Percentiles rank a stretch among this genome's conserved stretches.
Conservation (phyloP, 768 basidiomycete species). For the Paxillus rubicundulus region DNA sequence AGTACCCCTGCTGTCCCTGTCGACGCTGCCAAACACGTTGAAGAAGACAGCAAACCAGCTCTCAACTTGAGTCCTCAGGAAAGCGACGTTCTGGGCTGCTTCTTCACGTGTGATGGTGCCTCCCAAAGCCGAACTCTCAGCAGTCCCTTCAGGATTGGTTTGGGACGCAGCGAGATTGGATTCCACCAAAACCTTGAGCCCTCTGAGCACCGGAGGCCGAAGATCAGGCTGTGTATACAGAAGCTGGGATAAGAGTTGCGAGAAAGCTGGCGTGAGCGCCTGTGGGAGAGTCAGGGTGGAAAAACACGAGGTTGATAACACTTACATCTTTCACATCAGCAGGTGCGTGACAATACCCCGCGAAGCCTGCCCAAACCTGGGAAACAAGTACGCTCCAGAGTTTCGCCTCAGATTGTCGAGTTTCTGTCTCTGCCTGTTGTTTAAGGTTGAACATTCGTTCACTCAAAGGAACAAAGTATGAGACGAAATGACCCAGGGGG, state of each 20-base stretch:
- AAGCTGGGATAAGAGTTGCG: constrained; percentile 88
- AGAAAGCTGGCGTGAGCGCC: constrained; percentile 74
- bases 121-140: constrained; percentile 25
- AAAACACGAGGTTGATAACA: neutral
- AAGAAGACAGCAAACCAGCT: constrained; percentile 95
- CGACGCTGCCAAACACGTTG: constrained; percentile 90
- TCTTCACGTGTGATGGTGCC: constrained; percentile 49
- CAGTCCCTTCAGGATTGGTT: constrained; percentile 27
- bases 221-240: constrained; percentile 89
- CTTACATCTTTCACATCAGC: constrained; percentile 69
- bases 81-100: constrained; percentile 64
- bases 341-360: constrained; percentile 84
- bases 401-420: constrained; percentile 81
- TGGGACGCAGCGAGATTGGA: constrained; percentile 61
- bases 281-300: constrained; percentile 28
- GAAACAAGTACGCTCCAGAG: constrained; percentile 92
- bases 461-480: constrained; percentile 90
- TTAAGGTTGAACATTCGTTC: constrained; percentile 91
- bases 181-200: constrained; percentile 78
- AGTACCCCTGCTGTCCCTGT: constrained; percentile 67
- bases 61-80: constrained; percentile 75
- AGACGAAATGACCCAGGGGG: constrained; percentile 79
- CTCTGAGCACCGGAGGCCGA: constrained; percentile 77
- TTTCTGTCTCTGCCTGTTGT: constrained; percentile 71
- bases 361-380: constrained; percentile 91